Evolutionary conservation across 371 early-diverging fungal species (phyloP), one percentile per base, ranked within the genome.

Genomic region (Mucor ambiguus): DNA sequence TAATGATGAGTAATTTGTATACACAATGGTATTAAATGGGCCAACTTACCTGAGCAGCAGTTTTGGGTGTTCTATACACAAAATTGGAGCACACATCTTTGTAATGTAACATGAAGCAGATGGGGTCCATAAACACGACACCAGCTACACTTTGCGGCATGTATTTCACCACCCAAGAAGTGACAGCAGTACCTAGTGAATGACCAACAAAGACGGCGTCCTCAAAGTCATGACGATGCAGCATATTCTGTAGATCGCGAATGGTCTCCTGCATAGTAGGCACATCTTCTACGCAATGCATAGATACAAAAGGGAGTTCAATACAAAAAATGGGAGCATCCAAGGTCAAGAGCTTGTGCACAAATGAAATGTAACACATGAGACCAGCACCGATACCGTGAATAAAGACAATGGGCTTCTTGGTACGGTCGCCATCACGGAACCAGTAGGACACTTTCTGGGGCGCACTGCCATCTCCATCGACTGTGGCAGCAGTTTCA

Each of bases 321-420:
- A 90, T 79, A 54, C 86, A 78, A 65, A 89, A 89, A 5, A 92
- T 67, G 10, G 91, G 89, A 0, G 88, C 85, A 20, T 83, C 77
- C 33, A 83, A 62, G 4, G 68, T 63, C 4, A 81, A 49, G 67
- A 83, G 59, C 14, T 76, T 67, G 20, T 69, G 64, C 18, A 92
- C 59, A 66, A 90, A 83, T 8, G 80, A 71, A 35, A 78, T 29
- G 65, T 92, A 90, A 41, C 84, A 81, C 64, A 86, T 75, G 29
- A 90, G 64, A 16, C 92, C 90, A 49, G 86, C 81, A 4, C 89
- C 89, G 37, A 92, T 85, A n/a, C 92, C 92, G 65, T 90, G 90
- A 16, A 90, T 84, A 69, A 90, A 90, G 4, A 90, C 85, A 35
- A 91, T 73, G 0, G 92, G 90, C 26, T 80, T 78, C 56, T 82